phyloP scores from a whole-genome alignment of 306 rosid species.

The cucumber (Cucumis sativus) region Cucumber_9930_V3 NC_026657.2:28975501-28976000 shows the following conservation, averaged over 20 bases:
- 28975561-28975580: constrained; percentile 31
- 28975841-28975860: not conserved
- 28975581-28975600: constrained; percentile 27
- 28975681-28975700: constrained; percentile 14
- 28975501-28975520: constrained; percentile 36
- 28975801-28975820: not conserved
- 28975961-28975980: too few species aligned
- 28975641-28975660: constrained; percentile 29
- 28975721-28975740: not conserved
- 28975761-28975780: not conserved
- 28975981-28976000: too few species aligned
- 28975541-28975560: constrained; percentile 22
- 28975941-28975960: not conserved
- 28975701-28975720: constrained; percentile 12
- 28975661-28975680: constrained; percentile 22
- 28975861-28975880: constrained; percentile 10
- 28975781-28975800: not conserved
- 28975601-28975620: constrained; percentile 14
- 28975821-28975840: not conserved
- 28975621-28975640: constrained; percentile 13
- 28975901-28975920: constrained; percentile 14
- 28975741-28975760: not conserved
- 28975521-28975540: constrained; percentile 18
- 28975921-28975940: constrained; percentile 23
- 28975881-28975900: not conserved